Evolutionary conservation across 345 rosid species (phyloP), one percentile per base, ranked within the genome.

Genomic region (Linum tenue): DNA sequence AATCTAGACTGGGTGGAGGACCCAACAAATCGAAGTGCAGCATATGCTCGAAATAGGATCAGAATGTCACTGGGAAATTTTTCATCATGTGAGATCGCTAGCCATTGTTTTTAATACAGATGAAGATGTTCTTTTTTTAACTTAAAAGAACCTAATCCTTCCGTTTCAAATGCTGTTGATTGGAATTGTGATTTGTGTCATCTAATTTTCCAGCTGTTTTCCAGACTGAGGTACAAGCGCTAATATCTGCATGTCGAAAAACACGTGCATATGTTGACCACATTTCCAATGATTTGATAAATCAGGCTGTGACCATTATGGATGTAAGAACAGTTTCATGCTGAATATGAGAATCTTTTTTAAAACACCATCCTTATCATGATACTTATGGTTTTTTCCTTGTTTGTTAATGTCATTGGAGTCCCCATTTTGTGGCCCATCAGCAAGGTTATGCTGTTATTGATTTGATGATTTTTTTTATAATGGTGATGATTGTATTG

Each of bases 41-140:
- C 84, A 55, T 92, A 80, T 83, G 98, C 79, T 65, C 84, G 98
- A 53, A 92, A 86, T 62, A 84, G 97, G 80, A 92, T 90, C 73
- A 82, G 92, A 39, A 76, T 80, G 70, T 81, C 97, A 56, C 78
- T 92, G 62, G 82, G 68, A 74, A 72, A 72, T 51, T 58, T 83
- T 63, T 72, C 83, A 63, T 86, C 95, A 73, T 72, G 98, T 84
- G 73, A 82, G 89, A 78, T 60, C 65, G 67, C 37, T 40, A 67
- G 56, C 9, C 59, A 60, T 31, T 44, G 36, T 36, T 59, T 62
- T 61, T 37, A 39, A 8, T 16, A 11, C 43, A 58, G 15, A 37
- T 55, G 15, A 1, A 3, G 12, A 5, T 67, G 31, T 68, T 39
- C 10, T 7, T 31, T 35, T 39, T 62, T 55, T 62, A 37, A n/a